Evolutionary conservation across 2,329 filamentous ascomycete genomes (phyloP).

Genomic region (Daldinia sp.): DNA sequence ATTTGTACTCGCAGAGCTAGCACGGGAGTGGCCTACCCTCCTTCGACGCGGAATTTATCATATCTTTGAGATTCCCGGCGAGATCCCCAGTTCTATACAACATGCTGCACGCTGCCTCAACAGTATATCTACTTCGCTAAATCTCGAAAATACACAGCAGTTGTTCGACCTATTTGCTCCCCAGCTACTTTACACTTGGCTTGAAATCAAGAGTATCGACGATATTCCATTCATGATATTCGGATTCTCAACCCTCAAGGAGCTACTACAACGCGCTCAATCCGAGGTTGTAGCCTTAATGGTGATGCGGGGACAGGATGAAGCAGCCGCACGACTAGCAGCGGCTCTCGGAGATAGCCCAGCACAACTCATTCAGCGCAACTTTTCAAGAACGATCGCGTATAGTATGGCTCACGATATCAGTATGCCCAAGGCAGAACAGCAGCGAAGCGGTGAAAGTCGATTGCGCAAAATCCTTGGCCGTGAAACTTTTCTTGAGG

Average conservation of each 20-base stretch:
- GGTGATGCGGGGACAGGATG: constrained; percentile 79
- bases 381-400: constrained; percentile 81
- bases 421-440: constrained; percentile 51
- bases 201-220: constrained; percentile 71
- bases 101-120: constrained; percentile 78
- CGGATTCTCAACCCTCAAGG: constrained; percentile 72
- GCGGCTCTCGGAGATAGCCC: constrained; percentile 62
- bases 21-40: constrained; percentile 84
- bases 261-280: constrained; percentile 75
- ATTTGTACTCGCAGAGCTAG: constrained; percentile 77
- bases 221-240: constrained; percentile 87
- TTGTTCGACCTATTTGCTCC: constrained; percentile 87
- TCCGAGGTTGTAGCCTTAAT: constrained; percentile 82
- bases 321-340: constrained; percentile 68
- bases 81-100: constrained; percentile 67
- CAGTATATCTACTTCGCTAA: constrained; percentile 70
- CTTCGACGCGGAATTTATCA: constrained; percentile 89
- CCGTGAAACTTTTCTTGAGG: constrained; percentile 66
- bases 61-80: constrained; percentile 89
- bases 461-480: constrained; percentile 75
- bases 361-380: constrained; percentile 66
- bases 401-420: constrained; percentile 86
- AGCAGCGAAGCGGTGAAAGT: constrained; percentile 67
- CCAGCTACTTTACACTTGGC: constrained; percentile 91
- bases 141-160: constrained; percentile 70